These are phyloP conservation scores for Microbotryum violaceum DNA, from an alignment of 1,284 basidiomycete genomes.

Conservation along the genomic window DNA sequence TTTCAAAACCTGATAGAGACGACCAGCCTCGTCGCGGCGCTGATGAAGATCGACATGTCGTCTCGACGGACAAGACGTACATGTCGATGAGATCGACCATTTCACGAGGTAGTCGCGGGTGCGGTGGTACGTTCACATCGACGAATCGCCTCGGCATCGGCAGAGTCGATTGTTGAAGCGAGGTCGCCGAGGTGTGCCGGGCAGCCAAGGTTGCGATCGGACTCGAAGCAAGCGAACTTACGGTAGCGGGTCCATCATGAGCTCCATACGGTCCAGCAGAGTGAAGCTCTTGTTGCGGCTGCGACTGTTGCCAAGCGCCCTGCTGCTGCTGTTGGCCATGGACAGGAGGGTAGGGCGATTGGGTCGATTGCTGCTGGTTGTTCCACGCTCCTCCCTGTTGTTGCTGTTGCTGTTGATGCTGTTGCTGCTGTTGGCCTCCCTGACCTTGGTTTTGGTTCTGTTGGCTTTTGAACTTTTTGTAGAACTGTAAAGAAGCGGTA, in stretches of 20 bases:
- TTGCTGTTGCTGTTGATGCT: slow-evolving; percentile 13
- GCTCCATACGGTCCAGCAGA: slow-evolving; percentile 19
- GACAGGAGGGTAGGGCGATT: slow-evolving; percentile 4
- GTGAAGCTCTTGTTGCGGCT: background rate
- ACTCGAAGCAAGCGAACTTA: slow-evolving; percentile 7
- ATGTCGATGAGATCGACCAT: background rate
- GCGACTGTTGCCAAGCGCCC: slow-evolving; percentile 6
- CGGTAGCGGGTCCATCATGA: slow-evolving; percentile 28
- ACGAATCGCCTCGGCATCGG: no score
- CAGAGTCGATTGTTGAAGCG: no score
- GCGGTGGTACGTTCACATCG: no score
- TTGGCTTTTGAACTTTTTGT: background rate
- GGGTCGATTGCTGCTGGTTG: slow-evolving; percentile 1
- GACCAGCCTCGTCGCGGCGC: no score
- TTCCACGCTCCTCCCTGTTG: background rate
- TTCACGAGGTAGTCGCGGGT: background rate
- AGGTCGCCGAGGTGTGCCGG: background rate
- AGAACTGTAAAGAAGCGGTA: background rate
- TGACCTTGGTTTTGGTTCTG: slow-evolving; percentile 5
- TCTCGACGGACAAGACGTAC: no score
- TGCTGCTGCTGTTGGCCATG: background rate
- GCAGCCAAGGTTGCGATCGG: background rate
- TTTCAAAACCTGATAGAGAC: no score
- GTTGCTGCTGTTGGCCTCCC: slow-evolving; percentile 15
- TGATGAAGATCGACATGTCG: no score